Evolutionary conservation across 2,329 filamentous ascomycete species (phyloP).

Genomic region (Stagonosporopsis rhizophila): DNA sequence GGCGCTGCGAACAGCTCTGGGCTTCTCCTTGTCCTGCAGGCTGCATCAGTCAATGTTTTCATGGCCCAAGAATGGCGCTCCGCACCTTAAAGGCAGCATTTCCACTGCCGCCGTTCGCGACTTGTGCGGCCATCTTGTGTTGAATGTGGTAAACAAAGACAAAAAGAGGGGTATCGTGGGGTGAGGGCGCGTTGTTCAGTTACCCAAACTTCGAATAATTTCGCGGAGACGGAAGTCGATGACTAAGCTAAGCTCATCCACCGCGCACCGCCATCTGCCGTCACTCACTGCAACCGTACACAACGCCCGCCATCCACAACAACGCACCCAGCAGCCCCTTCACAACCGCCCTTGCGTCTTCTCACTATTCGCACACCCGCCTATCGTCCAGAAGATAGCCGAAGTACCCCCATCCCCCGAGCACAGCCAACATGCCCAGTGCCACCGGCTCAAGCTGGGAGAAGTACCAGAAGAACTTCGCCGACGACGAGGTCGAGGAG

Average conservation of each 20-base stretch:
- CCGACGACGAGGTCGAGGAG: constrained; percentile 95
- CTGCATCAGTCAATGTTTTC: constrained; percentile 51
- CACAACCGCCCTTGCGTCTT: not conserved
- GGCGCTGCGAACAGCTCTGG: constrained; percentile 90
- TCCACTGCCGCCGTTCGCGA: constrained; percentile 52
- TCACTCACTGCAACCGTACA: constrained; percentile 8
- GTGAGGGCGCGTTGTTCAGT: constrained; percentile 33
- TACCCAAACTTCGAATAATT: constrained; percentile 36
- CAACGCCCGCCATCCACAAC: constrained; percentile 15
- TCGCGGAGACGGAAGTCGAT: constrained; percentile 30
- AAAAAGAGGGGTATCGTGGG: constrained; percentile 33
- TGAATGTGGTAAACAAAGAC: constrained; percentile 20
- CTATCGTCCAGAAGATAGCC: constrained; percentile 5
- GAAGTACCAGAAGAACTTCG: constrained; percentile 97
- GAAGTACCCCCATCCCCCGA: constrained; percentile 13
- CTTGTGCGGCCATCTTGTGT: constrained; percentile 45
- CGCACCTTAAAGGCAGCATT: constrained; percentile 72
- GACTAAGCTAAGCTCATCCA: constrained; percentile 25
- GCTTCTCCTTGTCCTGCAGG: constrained; percentile 88
- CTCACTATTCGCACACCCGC: not conserved
- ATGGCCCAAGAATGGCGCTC: constrained; percentile 14
- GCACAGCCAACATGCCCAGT: constrained; percentile 74
- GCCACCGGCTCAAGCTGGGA: constrained; percentile 96
- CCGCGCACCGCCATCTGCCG: constrained; percentile 30
- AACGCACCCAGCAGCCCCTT: constrained; percentile 1